These are phyloP conservation scores for Halophytophthora polymorphica DNA, from an alignment of 352 stramenopile species.

Conservation along the genomic window DNA sequence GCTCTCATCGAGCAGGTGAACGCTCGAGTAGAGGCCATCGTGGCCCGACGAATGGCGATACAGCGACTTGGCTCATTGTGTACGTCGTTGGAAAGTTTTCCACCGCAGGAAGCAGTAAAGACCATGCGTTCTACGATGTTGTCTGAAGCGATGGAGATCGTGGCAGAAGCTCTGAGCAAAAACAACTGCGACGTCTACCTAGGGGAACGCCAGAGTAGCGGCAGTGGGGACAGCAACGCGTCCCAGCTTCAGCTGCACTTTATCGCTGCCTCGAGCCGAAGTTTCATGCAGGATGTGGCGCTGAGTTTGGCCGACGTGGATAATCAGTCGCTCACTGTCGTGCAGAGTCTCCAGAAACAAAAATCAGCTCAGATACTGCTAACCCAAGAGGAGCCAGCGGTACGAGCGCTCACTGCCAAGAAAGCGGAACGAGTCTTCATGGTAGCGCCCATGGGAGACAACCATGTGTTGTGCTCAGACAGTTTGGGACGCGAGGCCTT, in stretches of 20 bases:
- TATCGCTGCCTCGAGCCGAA: conserved; percentile 37
- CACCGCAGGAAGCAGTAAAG: conserved; percentile 13
- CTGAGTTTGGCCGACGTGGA: conserved; percentile 26
- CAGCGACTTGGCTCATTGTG: conserved; percentile 20
- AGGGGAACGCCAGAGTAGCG: conserved; percentile 24
- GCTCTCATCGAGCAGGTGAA: conserved; percentile 45
- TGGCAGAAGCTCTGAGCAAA: conserved; percentile 27
- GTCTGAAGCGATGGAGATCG: conserved; percentile 22
- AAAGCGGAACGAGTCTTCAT: conserved; percentile 33
- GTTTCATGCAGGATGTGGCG: conserved; percentile 42
- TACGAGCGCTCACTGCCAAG: conserved; percentile 31
- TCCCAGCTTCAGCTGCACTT: conserved; percentile 29
- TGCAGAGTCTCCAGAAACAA: conserved; percentile 48
- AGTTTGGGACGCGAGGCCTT: conserved; percentile 54
- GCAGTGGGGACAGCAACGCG: conserved; percentile 10
- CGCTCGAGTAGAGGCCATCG: conserved; percentile 42
- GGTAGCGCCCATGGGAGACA: conserved; percentile 42
- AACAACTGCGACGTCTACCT: conserved; percentile 49
- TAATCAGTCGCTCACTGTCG: conserved; percentile 30
- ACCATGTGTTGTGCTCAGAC: conserved; percentile 55
- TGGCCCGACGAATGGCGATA: conserved; percentile 27
- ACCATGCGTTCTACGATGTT: conserved; percentile 22
- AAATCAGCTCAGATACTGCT: conserved; percentile 30
- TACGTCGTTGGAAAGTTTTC: conserved; percentile 9
- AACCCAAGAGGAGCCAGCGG: conserved; percentile 15